phyloP scores from a whole-genome alignment of 805 yeast species.

The Teunomyces cretensis region DNA sequence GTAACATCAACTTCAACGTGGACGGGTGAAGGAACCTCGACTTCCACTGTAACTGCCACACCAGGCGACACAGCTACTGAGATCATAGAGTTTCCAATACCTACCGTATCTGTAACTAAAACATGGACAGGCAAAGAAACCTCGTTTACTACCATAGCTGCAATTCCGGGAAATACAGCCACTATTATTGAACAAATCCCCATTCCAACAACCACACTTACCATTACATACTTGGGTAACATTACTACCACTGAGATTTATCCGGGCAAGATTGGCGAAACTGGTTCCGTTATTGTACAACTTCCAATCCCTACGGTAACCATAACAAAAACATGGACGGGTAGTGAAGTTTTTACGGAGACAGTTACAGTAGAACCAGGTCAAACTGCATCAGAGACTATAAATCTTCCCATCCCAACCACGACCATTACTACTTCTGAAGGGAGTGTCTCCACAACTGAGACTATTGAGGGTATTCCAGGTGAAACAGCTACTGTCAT shows the following conservation, averaged over 20 bases:
- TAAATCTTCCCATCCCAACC: neutral
- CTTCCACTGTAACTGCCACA: conserved; percentile 6
- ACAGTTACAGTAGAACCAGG: neutral
- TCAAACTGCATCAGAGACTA: conserved; percentile 2
- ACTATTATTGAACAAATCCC: no score
- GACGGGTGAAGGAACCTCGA: conserved; percentile 10
- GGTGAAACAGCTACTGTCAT: no score
- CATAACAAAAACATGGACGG: conserved; percentile 9
- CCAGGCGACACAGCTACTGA: conserved; percentile 12
- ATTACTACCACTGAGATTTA: no score
- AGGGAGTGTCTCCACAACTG: no score
- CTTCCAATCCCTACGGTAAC: neutral
- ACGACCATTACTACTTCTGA: neutral
- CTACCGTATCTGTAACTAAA: conserved; percentile 8
- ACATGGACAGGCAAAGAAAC: conserved; percentile 10
- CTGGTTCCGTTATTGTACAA: neutral
- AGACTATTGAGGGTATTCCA: no score
- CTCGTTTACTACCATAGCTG: no score
- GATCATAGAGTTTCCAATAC: conserved; percentile 12
- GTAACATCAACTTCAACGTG: conserved; percentile 11
- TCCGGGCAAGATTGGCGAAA: no score
- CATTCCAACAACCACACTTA: neutral
- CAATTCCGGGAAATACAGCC: no score
- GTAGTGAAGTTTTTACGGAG: neutral
- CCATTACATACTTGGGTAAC: no score